Conservation (phyloP, 805 yeast genomes). For the Wickerhamiella brachini region DNA sequence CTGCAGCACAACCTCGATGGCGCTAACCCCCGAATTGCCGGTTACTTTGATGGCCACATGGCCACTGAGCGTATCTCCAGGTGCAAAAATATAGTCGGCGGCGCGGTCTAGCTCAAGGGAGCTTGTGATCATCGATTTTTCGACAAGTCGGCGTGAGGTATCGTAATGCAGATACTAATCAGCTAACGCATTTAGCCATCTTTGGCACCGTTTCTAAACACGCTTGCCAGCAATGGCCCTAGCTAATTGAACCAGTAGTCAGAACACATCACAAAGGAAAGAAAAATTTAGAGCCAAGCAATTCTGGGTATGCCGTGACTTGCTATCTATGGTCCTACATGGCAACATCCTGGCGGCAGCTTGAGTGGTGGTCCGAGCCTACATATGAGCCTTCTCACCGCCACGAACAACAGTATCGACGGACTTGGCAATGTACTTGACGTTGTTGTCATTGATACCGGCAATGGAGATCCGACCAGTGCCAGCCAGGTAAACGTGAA, state of each 20-base stretch:
- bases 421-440: constrained; percentile 63
- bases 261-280: too few relatives aligned
- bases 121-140: background rate
- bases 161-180: background rate
- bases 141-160: background rate
- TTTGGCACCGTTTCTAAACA: background rate
- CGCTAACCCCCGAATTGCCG: background rate
- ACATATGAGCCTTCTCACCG: background rate
- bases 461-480: constrained; percentile 91
- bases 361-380: too few relatives aligned
- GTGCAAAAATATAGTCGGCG: background rate
- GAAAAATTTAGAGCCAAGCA: too few relatives aligned
- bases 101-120: background rate
- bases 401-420: constrained; percentile 49
- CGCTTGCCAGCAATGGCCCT: too few relatives aligned
- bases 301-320: too few relatives aligned
- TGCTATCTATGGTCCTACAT: too few relatives aligned
- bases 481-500: constrained; percentile 66
- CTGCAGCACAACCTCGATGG: background rate
- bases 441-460: constrained; percentile 72
- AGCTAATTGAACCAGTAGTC: too few relatives aligned
- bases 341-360: too few relatives aligned
- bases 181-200: background rate
- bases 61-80: background rate
- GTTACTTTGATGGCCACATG: background rate